A percentile compares a stretch with the other conserved stretches of the same genome.
These are phyloP conservation scores for Penicillium sp. DNA, from an alignment of 2,329 filamentous ascomycete genomes.

Conservation along the genomic window DNA sequence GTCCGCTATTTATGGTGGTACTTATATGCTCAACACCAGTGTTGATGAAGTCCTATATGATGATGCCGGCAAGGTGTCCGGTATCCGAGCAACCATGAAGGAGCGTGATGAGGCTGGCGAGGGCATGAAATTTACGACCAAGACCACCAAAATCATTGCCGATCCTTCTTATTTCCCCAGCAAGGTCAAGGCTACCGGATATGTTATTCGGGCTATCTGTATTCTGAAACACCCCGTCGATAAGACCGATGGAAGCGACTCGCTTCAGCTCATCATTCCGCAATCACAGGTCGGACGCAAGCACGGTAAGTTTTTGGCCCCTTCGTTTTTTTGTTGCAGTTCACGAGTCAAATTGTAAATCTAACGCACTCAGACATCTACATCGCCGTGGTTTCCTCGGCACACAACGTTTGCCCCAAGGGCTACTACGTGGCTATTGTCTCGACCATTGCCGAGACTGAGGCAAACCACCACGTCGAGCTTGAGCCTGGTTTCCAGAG, in stretches of 20 bases:
- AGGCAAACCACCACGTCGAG: slow-evolving; percentile 92
- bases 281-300: slow-evolving; percentile 96
- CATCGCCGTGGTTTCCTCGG: slow-evolving; percentile 89
- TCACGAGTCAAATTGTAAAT: background rate
- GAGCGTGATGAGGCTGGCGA: slow-evolving; percentile 70
- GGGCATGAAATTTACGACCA: slow-evolving; percentile 90
- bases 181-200: slow-evolving; percentile 82
- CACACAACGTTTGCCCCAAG: slow-evolving; percentile 98
- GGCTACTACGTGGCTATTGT: slow-evolving; percentile 99
- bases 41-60: slow-evolving; percentile 89
- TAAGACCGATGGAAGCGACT: slow-evolving; percentile 84
- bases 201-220: slow-evolving; percentile 94
- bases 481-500: slow-evolving; percentile 88
- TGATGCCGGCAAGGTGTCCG: slow-evolving; percentile 70
- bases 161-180: slow-evolving; percentile 94
- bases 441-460: slow-evolving; percentile 89
- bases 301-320: slow-evolving; percentile 72
- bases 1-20: slow-evolving; percentile 96
- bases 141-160: slow-evolving; percentile 91
- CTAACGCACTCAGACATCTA: slow-evolving; percentile 70
- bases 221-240: slow-evolving; percentile 93
- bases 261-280: slow-evolving; percentile 91
- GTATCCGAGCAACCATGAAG: slow-evolving; percentile 97
- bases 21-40: slow-evolving; percentile 97
- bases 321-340: background rate